A percentile compares a stretch with the other conserved stretches of the same genome.
phyloP scores from a whole-genome alignment of 1,284 basidiomycete species.

The Naganishia albida region DNA sequence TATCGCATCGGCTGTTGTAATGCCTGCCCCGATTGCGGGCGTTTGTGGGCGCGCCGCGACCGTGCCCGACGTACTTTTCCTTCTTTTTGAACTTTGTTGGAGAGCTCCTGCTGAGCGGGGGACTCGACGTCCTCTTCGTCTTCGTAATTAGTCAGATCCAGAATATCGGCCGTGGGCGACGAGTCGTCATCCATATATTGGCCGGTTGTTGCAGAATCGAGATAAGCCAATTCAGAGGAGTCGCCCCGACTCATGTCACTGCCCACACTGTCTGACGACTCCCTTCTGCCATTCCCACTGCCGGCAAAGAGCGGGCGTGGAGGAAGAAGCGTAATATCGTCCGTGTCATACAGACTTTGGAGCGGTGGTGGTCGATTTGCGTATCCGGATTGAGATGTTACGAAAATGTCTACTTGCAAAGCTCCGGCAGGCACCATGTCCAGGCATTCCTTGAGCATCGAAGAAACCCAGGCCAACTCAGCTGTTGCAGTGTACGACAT shows the following conservation, averaged over 20 bases:
- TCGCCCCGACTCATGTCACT: constrained; percentile 44
- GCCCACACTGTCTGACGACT: constrained; percentile 49
- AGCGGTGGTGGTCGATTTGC: constrained; percentile 18
- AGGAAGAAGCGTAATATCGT: constrained; percentile 50
- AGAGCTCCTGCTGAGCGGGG: constrained; percentile 64
- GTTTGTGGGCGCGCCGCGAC: constrained; percentile 10
- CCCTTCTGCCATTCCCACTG: constrained; percentile 39
- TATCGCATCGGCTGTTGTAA: constrained; percentile 7
- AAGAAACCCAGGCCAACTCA: constrained; percentile 81
- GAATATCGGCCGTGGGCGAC: constrained; percentile 54
- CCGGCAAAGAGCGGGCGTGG: constrained; percentile 57
- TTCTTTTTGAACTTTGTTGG: constrained; percentile 64
- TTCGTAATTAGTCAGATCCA: constrained; percentile 79
- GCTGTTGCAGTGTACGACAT: constrained; percentile 54
- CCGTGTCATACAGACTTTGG: constrained; percentile 20
- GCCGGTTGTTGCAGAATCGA: constrained; percentile 29
- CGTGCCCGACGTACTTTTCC: constrained; percentile 67
- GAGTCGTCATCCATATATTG: constrained; percentile 23
- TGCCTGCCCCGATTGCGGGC: background rate
- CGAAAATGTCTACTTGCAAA: constrained; percentile 76
- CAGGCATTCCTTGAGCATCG: constrained; percentile 67
- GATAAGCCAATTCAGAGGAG: constrained; percentile 59
- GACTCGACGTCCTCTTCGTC: constrained; percentile 73
- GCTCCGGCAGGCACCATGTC: constrained; percentile 63
- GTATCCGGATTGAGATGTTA: constrained; percentile 56